Percentiles rank a stretch among this genome's conserved stretches.
Conservation (phyloP, 2,329 filamentous ascomycete species). For the Stemphylium beticola region DNA sequence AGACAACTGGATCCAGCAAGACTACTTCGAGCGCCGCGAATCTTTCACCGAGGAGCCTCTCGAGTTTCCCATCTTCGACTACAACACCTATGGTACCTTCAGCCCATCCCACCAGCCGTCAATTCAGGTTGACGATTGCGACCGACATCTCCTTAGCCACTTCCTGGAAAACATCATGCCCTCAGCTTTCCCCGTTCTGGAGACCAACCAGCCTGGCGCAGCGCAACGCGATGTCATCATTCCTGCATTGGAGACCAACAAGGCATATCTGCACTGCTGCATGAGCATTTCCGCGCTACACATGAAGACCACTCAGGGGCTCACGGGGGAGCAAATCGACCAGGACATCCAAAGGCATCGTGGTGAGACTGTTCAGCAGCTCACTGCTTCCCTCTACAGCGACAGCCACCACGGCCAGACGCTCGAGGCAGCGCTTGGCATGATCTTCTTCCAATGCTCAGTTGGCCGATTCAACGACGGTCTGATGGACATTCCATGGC, state of each 20-base stretch:
- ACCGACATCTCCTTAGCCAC: slow-evolving; percentile 86
- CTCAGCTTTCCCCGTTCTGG: slow-evolving; percentile 88
- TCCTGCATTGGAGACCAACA: slow-evolving; percentile 87
- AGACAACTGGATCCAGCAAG: slow-evolving; percentile 75
- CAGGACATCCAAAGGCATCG: slow-evolving; percentile 91
- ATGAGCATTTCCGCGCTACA: slow-evolving; percentile 92
- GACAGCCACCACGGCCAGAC: slow-evolving; percentile 87
- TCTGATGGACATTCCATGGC: slow-evolving; percentile 92
- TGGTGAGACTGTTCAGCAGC: slow-evolving; percentile 82
- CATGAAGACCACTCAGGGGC: slow-evolving; percentile 76
- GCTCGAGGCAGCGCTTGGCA: slow-evolving; percentile 87
- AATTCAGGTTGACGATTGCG: slow-evolving; percentile 84
- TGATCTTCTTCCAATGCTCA: slow-evolving; percentile 95
- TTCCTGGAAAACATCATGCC: slow-evolving; percentile 88
- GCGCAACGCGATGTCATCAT: slow-evolving; percentile 83
- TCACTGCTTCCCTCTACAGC: slow-evolving; percentile 79
- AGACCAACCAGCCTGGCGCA: slow-evolving; percentile 85
- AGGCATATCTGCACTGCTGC: slow-evolving; percentile 93
- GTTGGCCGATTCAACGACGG: slow-evolving; percentile 85
- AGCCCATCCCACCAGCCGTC: slow-evolving; percentile 70
- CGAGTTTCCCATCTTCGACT: slow-evolving; percentile 84
- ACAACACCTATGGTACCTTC: slow-evolving; percentile 69
- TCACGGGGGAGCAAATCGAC: slow-evolving; percentile 76
- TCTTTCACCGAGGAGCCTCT: slow-evolving; percentile 63
- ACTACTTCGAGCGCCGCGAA: slow-evolving; percentile 71